These are phyloP conservation scores for Graphiopsis chlorocephala DNA, from an alignment of 2,329 filamentous ascomycete species.

Conservation along the genomic window DNA sequence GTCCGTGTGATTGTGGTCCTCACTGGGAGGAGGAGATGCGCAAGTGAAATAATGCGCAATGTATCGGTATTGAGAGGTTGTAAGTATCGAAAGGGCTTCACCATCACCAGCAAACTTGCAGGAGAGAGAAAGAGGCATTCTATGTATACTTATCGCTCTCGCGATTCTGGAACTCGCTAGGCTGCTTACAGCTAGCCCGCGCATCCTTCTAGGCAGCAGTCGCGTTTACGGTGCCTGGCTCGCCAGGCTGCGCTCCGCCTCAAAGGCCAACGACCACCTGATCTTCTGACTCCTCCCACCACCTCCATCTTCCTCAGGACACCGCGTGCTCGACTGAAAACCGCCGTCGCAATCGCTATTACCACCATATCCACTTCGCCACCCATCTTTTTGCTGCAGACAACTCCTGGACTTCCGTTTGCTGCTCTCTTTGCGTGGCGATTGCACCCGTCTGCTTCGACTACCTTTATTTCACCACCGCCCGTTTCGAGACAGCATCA, in stretches of 20 bases:
- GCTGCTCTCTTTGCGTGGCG: conserved; percentile 3
- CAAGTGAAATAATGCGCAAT: neutral
- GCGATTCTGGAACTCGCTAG: neutral
- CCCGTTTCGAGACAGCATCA: neutral
- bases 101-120: neutral
- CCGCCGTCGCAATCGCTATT: neutral
- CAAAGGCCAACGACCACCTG: conserved; percentile 12
- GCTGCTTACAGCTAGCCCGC: neutral
- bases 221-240: conserved; percentile 5
- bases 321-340: neutral
- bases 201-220: conserved; percentile 12
- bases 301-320: conserved; percentile 9
- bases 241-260: conserved; percentile 1
- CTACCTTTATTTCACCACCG: neutral
- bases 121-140: neutral
- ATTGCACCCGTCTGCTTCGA: neutral
- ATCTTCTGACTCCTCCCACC: conserved; percentile 5
- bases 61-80: neutral
- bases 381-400: neutral
- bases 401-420: neutral
- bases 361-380: neutral
- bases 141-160: conserved; percentile 1
- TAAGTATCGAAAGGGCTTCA: neutral
- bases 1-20: neutral
- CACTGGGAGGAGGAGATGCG: neutral